Base-by-base conservation (phyloP, 2,329 filamentous ascomycete genomes). In the Diplodia mutila region DNA sequence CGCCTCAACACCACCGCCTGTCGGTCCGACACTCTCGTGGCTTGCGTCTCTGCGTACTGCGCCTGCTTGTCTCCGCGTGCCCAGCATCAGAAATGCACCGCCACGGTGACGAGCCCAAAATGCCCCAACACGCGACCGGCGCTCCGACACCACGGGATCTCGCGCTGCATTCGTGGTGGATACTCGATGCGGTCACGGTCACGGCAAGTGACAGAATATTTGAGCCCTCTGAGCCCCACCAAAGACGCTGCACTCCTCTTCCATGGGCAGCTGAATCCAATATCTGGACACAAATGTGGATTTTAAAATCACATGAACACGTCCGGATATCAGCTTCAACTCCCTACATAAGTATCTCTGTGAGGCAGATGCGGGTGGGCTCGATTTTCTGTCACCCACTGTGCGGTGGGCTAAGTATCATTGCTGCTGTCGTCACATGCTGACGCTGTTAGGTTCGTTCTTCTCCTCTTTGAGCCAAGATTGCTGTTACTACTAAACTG, bases 1-100 rank as follows among this genome's bases (percentile, higher is more conserved):
- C 42, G 6, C 59, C 46, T 49, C 59, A 63, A 63, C 59, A 63
- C 46, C 59, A 63, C 23, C 59, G n/a, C 12, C 12, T 18, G 18
- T 34, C 46, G 27, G n/a, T 29, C 27, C 14, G 27, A n/a, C 4
- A 3, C n/a, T 46, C 18, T 29, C n/a, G 23, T n/a, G 6, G 12
- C 42, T 51, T n/a, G n/a, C n/a, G n/a, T n/a, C n/a, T n/a, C n/a
- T n/a, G n/a, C n/a, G n/a, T n/a, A 11, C 27, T 6, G 2, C 18
- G 25, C 11, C 18, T 21, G 9, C 27, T 4, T 21, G 57, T 8
- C 39, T 29, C 16, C 27, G 9, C 9, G 25, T 14, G 57, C 9
- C 18, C 39, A 48, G 39, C 39, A n/a, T 23, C 25, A 11, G 39
- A 23, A 21, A 14, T n/a, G 18, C 42, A 46, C 14, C 12, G 53